Evolutionary conservation across 495 filamentous ascomycete genomes (phyloP).

Genomic region (Podospora anserina): DNA sequence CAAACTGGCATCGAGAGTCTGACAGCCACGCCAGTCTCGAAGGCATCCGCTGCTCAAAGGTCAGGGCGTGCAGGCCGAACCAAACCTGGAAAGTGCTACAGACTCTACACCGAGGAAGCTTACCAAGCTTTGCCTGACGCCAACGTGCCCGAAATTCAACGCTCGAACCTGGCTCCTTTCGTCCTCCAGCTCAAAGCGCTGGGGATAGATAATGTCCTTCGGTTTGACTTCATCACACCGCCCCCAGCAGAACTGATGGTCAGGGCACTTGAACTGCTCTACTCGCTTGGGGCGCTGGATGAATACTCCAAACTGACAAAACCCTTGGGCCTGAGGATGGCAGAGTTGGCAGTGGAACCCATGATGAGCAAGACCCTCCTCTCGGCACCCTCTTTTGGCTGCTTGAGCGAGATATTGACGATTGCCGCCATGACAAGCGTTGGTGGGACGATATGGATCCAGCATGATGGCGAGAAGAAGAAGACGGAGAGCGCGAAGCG

Average conservation of each 20-base stretch:
- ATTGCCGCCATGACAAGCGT: conserved; percentile 95
- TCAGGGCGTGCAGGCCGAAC: conserved; percentile 90
- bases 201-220: conserved; percentile 90
- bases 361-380: conserved; percentile 95
- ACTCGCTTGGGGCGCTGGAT: conserved; percentile 84
- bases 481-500: conserved; percentile 66
- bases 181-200: conserved; percentile 93
- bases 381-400: conserved; percentile 69
- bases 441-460: conserved; percentile 76
- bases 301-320: conserved; percentile 88
- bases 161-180: conserved; percentile 85
- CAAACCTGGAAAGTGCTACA: conserved; percentile 90
- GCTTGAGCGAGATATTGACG: conserved; percentile 78
- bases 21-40: conserved; percentile 83
- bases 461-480: conserved; percentile 73
- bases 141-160: conserved; percentile 86
- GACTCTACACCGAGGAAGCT: conserved; percentile 79
- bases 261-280: conserved; percentile 84
- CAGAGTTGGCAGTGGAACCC: conserved; percentile 89
- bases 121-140: conserved; percentile 68
- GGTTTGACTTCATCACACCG: conserved; percentile 85
- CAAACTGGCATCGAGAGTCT: conserved; percentile 85
- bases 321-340: conserved; percentile 85
- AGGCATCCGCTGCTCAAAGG: conserved; percentile 88
- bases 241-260: conserved; percentile 86